A percentile compares a stretch with the other conserved stretches of the same genome.
Evolutionary conservation across 1,284 basidiomycete species (phyloP).

Genomic region (Leucoagaricus sp.): DNA sequence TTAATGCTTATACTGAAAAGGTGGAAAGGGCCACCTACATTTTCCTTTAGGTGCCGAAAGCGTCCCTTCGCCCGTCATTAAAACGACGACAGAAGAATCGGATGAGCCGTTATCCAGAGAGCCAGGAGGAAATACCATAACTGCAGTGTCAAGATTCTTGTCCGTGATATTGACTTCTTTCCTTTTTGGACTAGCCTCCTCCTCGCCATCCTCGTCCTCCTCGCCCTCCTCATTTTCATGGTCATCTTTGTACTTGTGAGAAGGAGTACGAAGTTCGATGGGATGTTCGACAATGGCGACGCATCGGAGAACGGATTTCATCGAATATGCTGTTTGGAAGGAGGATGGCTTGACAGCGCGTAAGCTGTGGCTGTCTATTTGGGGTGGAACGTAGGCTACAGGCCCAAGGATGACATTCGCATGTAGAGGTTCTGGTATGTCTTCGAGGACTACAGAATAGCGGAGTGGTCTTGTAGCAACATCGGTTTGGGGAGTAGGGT

Average conservation of each 20-base stretch:
- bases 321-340: neutral
- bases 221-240: conserved; percentile 25
- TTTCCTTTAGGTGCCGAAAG: conserved; percentile 84
- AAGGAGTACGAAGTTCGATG: conserved; percentile 38
- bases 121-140: conserved; percentile 84
- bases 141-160: conserved; percentile 60
- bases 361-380: neutral
- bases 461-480: conserved; percentile 17
- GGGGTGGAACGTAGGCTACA: neutral
- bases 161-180: conserved; percentile 16
- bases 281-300: conserved; percentile 67
- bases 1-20: conserved; percentile 11
- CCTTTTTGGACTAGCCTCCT: conserved; percentile 17
- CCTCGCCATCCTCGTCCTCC: conserved; percentile 19
- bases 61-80: conserved; percentile 83
- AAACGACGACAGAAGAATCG: conserved; percentile 59
- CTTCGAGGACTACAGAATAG: conserved; percentile 43
- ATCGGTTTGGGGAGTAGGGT: conserved; percentile 10
- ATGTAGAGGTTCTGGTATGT: conserved; percentile 53
- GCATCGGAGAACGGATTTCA: conserved; percentile 51
- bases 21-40: conserved; percentile 52
- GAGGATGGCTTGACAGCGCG: neutral
- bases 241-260: conserved; percentile 1
- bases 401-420: conserved; percentile 28
- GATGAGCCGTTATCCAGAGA: conserved; percentile 48